Base-by-base conservation (phyloP, 2,329 filamentous ascomycete genomes). In the Exophiala bonariae region DNA sequence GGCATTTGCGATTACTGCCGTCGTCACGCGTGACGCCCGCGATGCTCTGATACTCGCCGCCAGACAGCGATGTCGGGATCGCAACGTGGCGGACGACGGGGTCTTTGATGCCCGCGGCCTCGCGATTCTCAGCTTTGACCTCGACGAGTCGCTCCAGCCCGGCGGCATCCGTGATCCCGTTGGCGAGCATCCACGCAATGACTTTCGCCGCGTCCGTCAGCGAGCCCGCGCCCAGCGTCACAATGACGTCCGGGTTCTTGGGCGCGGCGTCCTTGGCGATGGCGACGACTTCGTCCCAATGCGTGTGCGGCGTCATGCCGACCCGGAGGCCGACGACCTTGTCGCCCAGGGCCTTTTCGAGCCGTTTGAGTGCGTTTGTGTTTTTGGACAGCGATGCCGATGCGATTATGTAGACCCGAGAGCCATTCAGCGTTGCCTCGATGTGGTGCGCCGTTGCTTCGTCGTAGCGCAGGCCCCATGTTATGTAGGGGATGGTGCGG, bases 161-260 rank as follows among this genome's bases (percentile, higher is more conserved):
- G 0, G 67, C 59, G 3, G 63, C 47, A 0, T 68, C 71, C 4
- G 60, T 57, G 32, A 66, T 67, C 8, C 68, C 59, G 50, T 80
- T 81, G n/a, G 74, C 74, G 2, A 79, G 63, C 3, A 72, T 69
- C 69, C 78, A 63, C 3, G 71, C 64, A 19, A 77, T 64, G 1
- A 81, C 65, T 59, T 82, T 82, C 0, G 77, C 77, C 0, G 67
- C 77, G 57, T 82, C 78, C 0, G 76, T 80, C n/a, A 81, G 58
- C 37, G 73, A 78, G 0, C 79, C 78, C 1, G 70, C 78, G 3
- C 80, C 78, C 2, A 82, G 59, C 0, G 78, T 81, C 9, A 82
- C 60, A 4, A 82, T 58, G 32, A 75, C 67, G 63, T 82, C 78
- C 2, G 52, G 45, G 2, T 41, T 31, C 26, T 47, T 41, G 5